A percentile compares a stretch with the other conserved stretches of the same genome.
Evolutionary conservation across 768 basidiomycete species (phyloP).

Genomic region (Harrya chromipes): DNA sequence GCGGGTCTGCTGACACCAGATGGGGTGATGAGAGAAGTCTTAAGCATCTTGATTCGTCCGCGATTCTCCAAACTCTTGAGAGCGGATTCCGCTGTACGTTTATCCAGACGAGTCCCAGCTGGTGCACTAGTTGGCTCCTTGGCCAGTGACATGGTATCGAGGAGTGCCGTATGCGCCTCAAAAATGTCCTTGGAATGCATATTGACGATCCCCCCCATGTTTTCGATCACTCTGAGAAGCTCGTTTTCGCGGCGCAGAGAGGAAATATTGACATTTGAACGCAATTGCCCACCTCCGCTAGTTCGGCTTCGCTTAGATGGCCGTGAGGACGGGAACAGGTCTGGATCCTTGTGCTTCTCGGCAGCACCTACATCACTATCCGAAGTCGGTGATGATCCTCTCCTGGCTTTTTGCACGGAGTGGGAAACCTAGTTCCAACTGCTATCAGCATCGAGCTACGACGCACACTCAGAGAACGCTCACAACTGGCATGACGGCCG

Average conservation of each 20-base stretch:
- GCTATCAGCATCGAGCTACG: not conserved
- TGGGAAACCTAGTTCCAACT: not conserved
- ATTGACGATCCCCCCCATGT: constrained; percentile 64
- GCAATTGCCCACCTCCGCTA: constrained; percentile 9
- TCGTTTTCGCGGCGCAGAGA: constrained; percentile 81
- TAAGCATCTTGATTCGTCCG: constrained; percentile 67
- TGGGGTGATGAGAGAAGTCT: constrained; percentile 55
- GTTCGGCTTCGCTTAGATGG: constrained; percentile 23
- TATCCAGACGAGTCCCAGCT: constrained; percentile 65
- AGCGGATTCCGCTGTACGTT: constrained; percentile 62
- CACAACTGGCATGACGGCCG: not conserved
- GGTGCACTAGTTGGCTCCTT: constrained; percentile 73
- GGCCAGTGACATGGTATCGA: constrained; percentile 52
- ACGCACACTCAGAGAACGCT: not conserved
- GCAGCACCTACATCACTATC: not conserved
- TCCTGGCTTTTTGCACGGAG: not conserved
- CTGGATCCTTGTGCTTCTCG: constrained; percentile 15
- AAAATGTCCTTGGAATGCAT: constrained; percentile 66
- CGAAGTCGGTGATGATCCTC: not conserved
- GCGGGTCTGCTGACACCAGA: constrained; percentile 59
- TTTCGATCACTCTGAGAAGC: constrained; percentile 61
- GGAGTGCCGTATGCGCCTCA: constrained; percentile 61
- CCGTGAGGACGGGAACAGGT: constrained; percentile 7
- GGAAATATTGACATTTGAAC: constrained; percentile 64
- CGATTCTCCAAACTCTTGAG: constrained; percentile 60